Conservation (phyloP, 371 early-diverging fungal species). For the Mortierella sp. region DNA sequence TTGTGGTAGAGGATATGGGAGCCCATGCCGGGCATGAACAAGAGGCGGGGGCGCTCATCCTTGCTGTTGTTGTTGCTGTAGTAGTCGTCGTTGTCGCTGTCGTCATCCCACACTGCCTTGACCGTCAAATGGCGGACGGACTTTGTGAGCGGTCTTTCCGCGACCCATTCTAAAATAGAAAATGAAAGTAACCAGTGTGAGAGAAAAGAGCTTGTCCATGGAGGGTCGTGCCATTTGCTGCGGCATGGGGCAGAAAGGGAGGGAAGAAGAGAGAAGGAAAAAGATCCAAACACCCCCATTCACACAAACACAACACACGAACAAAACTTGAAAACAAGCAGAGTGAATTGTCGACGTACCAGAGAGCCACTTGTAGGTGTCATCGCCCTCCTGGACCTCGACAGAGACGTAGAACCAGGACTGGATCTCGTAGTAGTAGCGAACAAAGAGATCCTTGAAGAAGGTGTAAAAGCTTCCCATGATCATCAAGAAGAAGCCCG, state of each 20-base stretch:
- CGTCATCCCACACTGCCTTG: slow-evolving; percentile 49
- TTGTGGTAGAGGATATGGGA: slow-evolving; percentile 53
- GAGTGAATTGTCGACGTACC: slow-evolving; percentile 15
- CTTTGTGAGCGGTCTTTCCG: slow-evolving; percentile 49
- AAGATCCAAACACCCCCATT: too few relatives aligned
- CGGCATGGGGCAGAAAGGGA: neutral
- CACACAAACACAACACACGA: too few relatives aligned
- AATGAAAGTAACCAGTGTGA: neutral
- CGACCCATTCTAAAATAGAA: slow-evolving; percentile 50
- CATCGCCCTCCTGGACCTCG: slow-evolving; percentile 56
- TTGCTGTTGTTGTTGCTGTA: slow-evolving; percentile 29
- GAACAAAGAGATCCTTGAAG: slow-evolving; percentile 42
- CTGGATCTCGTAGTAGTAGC: slow-evolving; percentile 46
- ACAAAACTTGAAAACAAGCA: neutral
- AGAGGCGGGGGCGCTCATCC: slow-evolving; percentile 47
- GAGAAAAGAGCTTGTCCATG: too few relatives aligned
- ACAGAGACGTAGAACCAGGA: slow-evolving; percentile 57
- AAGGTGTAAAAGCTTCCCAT: slow-evolving; percentile 51
- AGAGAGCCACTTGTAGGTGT: slow-evolving; percentile 55
- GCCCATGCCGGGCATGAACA: slow-evolving; percentile 56
- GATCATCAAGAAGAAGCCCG: slow-evolving; percentile 57
- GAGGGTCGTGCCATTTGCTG: neutral
- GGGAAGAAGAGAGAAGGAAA: neutral
- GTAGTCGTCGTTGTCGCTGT: slow-evolving; percentile 26
- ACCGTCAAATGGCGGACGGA: slow-evolving; percentile 58